phyloP scores from a whole-genome alignment of 306 rosid species.

The Pterocarpus santalinus region DNA sequence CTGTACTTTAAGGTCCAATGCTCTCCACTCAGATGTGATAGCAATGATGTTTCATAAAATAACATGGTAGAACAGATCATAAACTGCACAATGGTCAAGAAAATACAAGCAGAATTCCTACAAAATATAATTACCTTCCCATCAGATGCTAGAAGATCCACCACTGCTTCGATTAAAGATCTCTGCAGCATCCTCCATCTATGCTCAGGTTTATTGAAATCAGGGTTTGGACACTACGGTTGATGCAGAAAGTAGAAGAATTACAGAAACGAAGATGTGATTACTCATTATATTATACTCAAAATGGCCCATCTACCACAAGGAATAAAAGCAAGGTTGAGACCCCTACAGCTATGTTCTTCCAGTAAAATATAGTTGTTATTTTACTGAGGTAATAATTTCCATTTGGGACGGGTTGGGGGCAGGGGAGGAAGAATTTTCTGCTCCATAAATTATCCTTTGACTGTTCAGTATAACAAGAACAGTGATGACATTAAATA shows the following conservation, averaged over 20 bases:
- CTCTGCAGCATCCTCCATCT: constrained; percentile 97
- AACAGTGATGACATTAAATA: constrained; percentile 1
- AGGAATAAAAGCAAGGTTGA: constrained; percentile 13
- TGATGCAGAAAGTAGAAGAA: constrained; percentile 17
- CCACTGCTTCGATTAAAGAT: constrained; percentile 78
- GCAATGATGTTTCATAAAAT: constrained; percentile 7
- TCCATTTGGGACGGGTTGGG: not conserved
- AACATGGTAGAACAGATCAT: not conserved
- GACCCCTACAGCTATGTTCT: not conserved
- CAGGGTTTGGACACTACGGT: constrained; percentile 88
- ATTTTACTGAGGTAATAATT: not conserved
- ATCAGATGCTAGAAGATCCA: constrained; percentile 64
- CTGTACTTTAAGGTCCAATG: not conserved
- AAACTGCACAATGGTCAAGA: constrained; percentile 21
- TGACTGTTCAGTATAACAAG: constrained; percentile 6
- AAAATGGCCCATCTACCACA: not conserved
- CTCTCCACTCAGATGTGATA: constrained; percentile 17
- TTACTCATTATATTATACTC: constrained; percentile 2
- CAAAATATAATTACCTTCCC: constrained; percentile 72
- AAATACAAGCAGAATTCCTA: constrained; percentile 29
- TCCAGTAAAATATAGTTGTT: constrained; percentile 12
- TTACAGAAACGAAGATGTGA: not conserved
- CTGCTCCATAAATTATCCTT: not conserved
- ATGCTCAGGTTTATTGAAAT: constrained; percentile 83
- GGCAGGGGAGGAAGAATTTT: not conserved